A percentile compares a stretch with the other conserved stretches of the same genome.
These are phyloP conservation scores for Lasiodiplodia theobromae DNA, from an alignment of 2,329 filamentous ascomycete genomes.

Conservation along the genomic window DNA sequence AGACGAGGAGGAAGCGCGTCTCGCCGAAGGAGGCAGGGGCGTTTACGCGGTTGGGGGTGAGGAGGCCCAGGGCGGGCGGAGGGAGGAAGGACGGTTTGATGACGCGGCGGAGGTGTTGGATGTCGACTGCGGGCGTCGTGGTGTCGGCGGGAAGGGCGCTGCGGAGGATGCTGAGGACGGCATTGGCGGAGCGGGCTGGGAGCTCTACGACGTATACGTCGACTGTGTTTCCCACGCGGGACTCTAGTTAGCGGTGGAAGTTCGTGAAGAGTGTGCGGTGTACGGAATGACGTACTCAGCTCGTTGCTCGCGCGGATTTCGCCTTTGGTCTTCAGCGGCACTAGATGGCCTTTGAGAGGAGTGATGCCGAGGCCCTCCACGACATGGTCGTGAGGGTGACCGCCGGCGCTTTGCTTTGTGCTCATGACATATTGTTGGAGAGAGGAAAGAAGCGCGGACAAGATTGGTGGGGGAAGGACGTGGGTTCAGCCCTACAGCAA, in stretches of 20 bases:
- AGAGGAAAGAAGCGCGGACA: neutral
- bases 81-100: slow-evolving; percentile 75
- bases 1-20: slow-evolving; percentile 60
- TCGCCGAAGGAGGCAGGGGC: slow-evolving; percentile 39
- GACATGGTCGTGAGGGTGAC: slow-evolving; percentile 1
- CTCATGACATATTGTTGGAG: slow-evolving; percentile 30
- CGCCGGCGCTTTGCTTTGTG: slow-evolving; percentile 19
- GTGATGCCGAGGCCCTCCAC: slow-evolving; percentile 22
- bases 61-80: slow-evolving; percentile 50
- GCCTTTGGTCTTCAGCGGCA: slow-evolving; percentile 57
- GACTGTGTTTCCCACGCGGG: slow-evolving; percentile 52
- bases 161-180: slow-evolving; percentile 66
- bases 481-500: slow-evolving; percentile 19
- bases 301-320: slow-evolving; percentile 58
- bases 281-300: slow-evolving; percentile 40
- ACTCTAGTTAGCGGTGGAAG: neutral
- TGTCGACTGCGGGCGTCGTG: slow-evolving; percentile 40
- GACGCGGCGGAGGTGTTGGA: slow-evolving; percentile 74
- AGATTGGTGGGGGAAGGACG: slow-evolving; percentile 12
- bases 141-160: slow-evolving; percentile 53
- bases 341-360: slow-evolving; percentile 36
- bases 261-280: neutral
- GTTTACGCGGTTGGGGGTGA: slow-evolving; percentile 38
- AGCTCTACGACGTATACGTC: slow-evolving; percentile 75
- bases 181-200: slow-evolving; percentile 74